phyloP scores from a whole-genome alignment of 2,329 filamentous ascomycete genomes.

The Colletotrichum endophyticum region DNA sequence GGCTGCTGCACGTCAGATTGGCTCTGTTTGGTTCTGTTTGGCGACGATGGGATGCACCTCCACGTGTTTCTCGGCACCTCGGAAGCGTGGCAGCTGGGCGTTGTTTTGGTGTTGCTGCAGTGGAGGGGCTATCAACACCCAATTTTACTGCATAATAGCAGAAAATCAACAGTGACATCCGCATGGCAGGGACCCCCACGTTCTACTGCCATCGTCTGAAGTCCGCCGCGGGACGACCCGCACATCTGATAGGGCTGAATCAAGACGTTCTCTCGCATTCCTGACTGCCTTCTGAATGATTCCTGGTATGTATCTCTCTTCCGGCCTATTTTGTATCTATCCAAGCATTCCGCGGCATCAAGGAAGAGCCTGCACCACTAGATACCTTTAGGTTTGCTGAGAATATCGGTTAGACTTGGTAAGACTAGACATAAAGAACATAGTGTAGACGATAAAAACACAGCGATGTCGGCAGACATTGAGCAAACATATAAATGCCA shows the following conservation, averaged over 20 bases:
- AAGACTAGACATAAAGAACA: no score
- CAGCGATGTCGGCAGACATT: no score
- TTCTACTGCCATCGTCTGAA: neutral
- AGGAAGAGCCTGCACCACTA: neutral
- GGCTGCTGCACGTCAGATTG: slow-evolving; percentile 16
- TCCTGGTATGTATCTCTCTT: neutral
- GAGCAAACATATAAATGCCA: no score
- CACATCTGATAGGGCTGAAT: slow-evolving; percentile 10
- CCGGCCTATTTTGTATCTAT: accelerated
- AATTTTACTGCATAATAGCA: neutral
- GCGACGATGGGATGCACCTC: neutral
- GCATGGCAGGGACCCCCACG: neutral
- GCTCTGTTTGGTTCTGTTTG: slow-evolving; percentile 3
- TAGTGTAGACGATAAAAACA: no score
- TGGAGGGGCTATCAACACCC: neutral
- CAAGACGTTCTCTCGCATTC: neutral
- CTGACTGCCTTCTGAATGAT: neutral
- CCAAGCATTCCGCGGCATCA: neutral
- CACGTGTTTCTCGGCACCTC: slow-evolving; percentile 1
- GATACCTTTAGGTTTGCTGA: no score
- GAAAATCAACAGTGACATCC: neutral
- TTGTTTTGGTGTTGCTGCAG: neutral
- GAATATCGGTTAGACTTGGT: neutral
- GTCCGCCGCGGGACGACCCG: slow-evolving; percentile 12
- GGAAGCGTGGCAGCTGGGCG: neutral